Conservation (phyloP, 2,329 filamentous ascomycete species). For the Alternaria postmessia region DNA sequence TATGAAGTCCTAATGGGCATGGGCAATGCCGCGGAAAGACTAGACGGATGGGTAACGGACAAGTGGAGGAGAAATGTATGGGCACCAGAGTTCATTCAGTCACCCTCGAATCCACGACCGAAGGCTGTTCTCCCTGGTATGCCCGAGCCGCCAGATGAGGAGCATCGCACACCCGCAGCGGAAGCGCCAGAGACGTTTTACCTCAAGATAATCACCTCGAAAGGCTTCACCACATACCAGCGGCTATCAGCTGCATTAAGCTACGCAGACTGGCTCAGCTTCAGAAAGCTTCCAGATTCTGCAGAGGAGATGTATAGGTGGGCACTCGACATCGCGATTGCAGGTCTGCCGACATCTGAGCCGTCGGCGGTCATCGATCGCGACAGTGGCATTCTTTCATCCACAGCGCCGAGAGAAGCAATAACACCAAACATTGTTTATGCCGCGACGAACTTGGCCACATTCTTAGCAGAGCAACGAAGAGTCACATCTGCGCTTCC, state of each 20-base stretch:
- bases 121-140: constrained; percentile 73
- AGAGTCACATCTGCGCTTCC: constrained; percentile 76
- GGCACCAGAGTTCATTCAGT: constrained; percentile 75
- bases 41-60: constrained; percentile 82
- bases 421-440: constrained; percentile 78
- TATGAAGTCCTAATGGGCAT: constrained; percentile 81
- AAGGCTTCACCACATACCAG: constrained; percentile 80
- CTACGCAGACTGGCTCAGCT: constrained; percentile 86
- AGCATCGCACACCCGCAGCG: constrained; percentile 76
- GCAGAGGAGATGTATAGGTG: constrained; percentile 77
- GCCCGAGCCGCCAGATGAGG: constrained; percentile 72
- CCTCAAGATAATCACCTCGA: constrained; percentile 79
- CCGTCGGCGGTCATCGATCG: constrained; percentile 63
- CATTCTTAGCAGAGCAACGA: constrained; percentile 75
- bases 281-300: constrained; percentile 70
- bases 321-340: constrained; percentile 77
- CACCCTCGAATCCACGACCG: constrained; percentile 83
- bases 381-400: constrained; percentile 67
- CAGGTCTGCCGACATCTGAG: constrained; percentile 58
- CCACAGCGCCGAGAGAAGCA: constrained; percentile 57
- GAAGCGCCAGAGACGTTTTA: constrained; percentile 77
- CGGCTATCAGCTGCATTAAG: constrained; percentile 81
- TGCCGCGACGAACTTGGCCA: constrained; percentile 78
- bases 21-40: constrained; percentile 78
- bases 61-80: constrained; percentile 68